Base-by-base conservation (phyloP, 2,329 filamentous ascomycete genomes). In the Aspergillus thermomutatus region DNA sequence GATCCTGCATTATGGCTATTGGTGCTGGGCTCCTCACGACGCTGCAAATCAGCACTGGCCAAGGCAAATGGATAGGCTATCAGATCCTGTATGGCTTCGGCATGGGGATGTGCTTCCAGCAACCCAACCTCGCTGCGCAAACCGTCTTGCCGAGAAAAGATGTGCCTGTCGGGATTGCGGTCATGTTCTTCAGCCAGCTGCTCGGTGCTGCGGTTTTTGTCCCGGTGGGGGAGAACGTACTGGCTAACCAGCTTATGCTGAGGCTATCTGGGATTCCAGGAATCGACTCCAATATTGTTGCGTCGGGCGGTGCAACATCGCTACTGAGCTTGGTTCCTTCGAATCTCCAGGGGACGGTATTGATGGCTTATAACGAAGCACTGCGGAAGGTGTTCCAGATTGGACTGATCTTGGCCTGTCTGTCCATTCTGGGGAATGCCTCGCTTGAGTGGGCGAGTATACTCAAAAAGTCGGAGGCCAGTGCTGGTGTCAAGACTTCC, bases 21-120 rank as follows among this genome's bases (percentile, higher is more conserved):
- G 77, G 74, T 2, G 69, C 71, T 4, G 77, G 77, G 3, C 64
- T 79, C 1, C 54, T 79, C 37, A 73, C 72, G 3, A 79, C 74
- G 0, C 69, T 74, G 6, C 58, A 69, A 52, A 60, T 70, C 19
- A 54, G 69, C 51, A 72, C 71, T 3, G 55, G 62, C 2, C 60
- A 65, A 9, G 56, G 19, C 10, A 53, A 58, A 37, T 71, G 69
- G 66, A 68, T 71, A 48, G 66, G 67, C 26, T 72, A 70, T 49
- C 66, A 71, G 43, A 55, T 66, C 6, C 27, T 72, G 17, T 67
- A 57, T 51, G 69, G 69, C 19, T 37, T 68, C 26, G 70, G 69
- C 2, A 52, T 64, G 23, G 68, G 67, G 2, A 43, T 62, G 25
- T 66, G 66, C 25, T 63, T 67, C 52, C 65, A 68, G 53, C 60